A percentile compares a stretch with the other conserved stretches of the same genome.
phyloP scores from a whole-genome alignment of 305 asterid species.

The Petunia hybrid region DNA sequence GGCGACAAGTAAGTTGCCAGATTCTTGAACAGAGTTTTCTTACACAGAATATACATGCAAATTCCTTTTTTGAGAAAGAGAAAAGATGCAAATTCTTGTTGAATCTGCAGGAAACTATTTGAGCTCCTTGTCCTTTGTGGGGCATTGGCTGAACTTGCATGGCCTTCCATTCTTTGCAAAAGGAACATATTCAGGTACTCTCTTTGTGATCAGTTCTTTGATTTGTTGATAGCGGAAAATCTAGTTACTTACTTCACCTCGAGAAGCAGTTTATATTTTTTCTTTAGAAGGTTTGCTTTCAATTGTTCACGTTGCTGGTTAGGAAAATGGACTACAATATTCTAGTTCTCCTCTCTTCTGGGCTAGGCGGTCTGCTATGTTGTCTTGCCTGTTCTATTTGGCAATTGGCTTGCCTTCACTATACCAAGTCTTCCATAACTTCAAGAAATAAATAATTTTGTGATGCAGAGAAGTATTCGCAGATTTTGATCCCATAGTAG shows the following conservation, averaged over 20 bases:
- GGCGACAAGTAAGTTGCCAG: constrained; percentile 50
- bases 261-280: background rate
- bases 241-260: background rate
- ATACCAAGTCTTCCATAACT: background rate
- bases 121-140: constrained; percentile 51
- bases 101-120: constrained; percentile 50
- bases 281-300: background rate
- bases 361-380: background rate
- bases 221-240: constrained; percentile 3
- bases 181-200: constrained; percentile 54
- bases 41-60: constrained; percentile 3
- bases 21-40: constrained; percentile 26
- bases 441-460: background rate
- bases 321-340: background rate
- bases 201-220: constrained; percentile 5
- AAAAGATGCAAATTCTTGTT: background rate
- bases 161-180: constrained; percentile 55
- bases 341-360: background rate
- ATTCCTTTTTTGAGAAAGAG: background rate
- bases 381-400: background rate
- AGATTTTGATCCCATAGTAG: constrained; percentile 52
- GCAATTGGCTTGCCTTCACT: background rate
- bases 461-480: constrained; percentile 52
- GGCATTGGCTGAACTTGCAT: constrained; percentile 55
- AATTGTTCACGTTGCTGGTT: background rate